A percentile compares a stretch with the other conserved stretches of the same genome.
These are phyloP conservation scores for Prunus fruticosa DNA, from an alignment of 306 rosid species.

Conservation along the genomic window DNA sequence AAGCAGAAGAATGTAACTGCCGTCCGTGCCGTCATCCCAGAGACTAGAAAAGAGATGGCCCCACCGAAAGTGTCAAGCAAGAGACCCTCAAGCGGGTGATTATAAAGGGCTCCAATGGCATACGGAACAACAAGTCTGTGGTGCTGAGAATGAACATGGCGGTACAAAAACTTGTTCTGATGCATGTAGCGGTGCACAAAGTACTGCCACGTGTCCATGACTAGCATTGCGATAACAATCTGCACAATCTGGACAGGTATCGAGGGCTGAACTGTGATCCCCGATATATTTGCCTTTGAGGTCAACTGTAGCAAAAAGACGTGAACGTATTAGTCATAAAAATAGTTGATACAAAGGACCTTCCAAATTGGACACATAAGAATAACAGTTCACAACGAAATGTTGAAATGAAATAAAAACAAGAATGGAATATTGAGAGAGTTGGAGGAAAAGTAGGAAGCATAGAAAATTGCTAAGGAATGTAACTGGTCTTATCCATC, in stretches of 20 bases:
- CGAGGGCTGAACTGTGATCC: slow-evolving; percentile 52
- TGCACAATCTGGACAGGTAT: slow-evolving; percentile 48
- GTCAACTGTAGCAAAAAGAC: slow-evolving; percentile 51
- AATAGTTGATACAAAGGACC: not conserved
- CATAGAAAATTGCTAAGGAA: not conserved
- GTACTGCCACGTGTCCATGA: slow-evolving; percentile 93
- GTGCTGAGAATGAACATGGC: slow-evolving; percentile 84
- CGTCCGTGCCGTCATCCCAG: slow-evolving; percentile 83
- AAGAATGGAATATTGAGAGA: not conserved
- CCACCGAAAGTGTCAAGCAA: slow-evolving; percentile 86
- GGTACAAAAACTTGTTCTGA: slow-evolving; percentile 81
- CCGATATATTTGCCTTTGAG: slow-evolving; percentile 38
- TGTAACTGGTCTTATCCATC: not conserved
- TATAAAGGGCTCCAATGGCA: slow-evolving; percentile 88
- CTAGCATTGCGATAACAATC: slow-evolving; percentile 71
- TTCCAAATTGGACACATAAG: not conserved
- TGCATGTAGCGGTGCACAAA: slow-evolving; percentile 90
- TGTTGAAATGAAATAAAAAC: not conserved
- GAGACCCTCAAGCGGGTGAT: slow-evolving; percentile 87
- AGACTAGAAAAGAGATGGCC: slow-evolving; percentile 69
- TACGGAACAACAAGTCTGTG: slow-evolving; percentile 79
- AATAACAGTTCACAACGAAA: not conserved
- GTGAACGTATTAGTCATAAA: slow-evolving; percentile 7
- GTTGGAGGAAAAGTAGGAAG: not conserved
- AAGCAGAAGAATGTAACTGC: slow-evolving; percentile 80